Conservation (phyloP, 2,329 filamentous ascomycete genomes). For the Didymella arachidicola region DNA sequence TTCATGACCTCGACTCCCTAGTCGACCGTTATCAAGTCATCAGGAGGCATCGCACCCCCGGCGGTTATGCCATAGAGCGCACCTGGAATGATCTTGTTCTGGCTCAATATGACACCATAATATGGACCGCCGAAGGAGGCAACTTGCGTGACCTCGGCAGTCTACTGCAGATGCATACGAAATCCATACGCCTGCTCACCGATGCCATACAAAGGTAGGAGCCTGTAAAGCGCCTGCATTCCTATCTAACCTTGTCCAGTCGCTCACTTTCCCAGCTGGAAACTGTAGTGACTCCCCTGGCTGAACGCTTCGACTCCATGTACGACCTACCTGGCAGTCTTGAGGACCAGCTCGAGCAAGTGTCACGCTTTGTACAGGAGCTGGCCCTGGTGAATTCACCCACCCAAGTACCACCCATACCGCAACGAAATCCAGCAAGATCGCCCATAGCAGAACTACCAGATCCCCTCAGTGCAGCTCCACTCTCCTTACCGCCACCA, state of each 20-base stretch:
- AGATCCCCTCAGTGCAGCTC: slow-evolving; percentile 3
- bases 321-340: slow-evolving; percentile 34
- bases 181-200: slow-evolving; percentile 50
- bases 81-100: slow-evolving; percentile 56
- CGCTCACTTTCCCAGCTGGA: slow-evolving; percentile 47
- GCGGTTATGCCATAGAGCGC: slow-evolving; percentile 53
- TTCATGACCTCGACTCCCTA: slow-evolving; percentile 55
- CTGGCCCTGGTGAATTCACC: slow-evolving; percentile 30
- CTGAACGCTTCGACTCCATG: slow-evolving; percentile 44
- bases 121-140: slow-evolving; percentile 57
- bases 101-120: slow-evolving; percentile 53
- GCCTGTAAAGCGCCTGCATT: not conserved
- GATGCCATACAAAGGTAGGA: slow-evolving; percentile 54
- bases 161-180: slow-evolving; percentile 55
- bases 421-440: slow-evolving; percentile 28
- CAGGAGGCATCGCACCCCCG: slow-evolving; percentile 51
- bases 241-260: slow-evolving; percentile 33
- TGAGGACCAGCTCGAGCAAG: slow-evolving; percentile 41
- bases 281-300: slow-evolving; percentile 40
- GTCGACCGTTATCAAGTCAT: slow-evolving; percentile 57
- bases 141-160: slow-evolving; percentile 50
- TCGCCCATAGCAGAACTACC: slow-evolving; percentile 23
- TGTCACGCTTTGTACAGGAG: slow-evolving; percentile 40
- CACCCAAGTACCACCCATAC: slow-evolving; percentile 22
- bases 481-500: not conserved